Base-by-base conservation (phyloP, 2,329 filamentous ascomycete species). In the Tolypocladium endophyticum region DNA sequence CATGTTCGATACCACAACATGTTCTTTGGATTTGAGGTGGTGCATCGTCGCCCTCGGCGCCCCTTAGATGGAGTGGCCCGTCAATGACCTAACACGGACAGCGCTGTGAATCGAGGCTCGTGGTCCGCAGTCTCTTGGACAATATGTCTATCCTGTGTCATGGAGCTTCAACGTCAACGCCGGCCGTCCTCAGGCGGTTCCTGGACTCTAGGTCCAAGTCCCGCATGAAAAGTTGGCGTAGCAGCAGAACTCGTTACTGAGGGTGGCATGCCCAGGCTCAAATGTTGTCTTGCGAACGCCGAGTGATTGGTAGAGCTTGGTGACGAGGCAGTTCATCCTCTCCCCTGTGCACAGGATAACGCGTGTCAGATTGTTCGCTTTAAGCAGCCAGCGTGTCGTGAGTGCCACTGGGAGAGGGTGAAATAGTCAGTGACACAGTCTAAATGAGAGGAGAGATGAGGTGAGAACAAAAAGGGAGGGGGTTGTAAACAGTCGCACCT, bases 191-290 rank as follows among this genome's bases (percentile, higher is more conserved):
- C 35, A 55, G 33, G 53, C 11, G 16, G 30, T 30, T 6, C 67
- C 63, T 54, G 59, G 59, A 59, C 61, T 59, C 73, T 74, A 82
- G 52, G 69, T 73, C 80, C 82, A 84, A 5, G 71, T 72, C 8
- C 74, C 74, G 66, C 85, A 83, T 70, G 90, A 86, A 68, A 90
- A 92, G 68, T 90, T 92, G 30, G 89, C 84, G 68, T 90, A 93
- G 71, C 87, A 92, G 68, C 83, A 81, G 70, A 92, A 94, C 72
- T 91, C 88, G 68, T 94, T 94, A 72, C 87, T 89, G 61, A 94
- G 73, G 0, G 84, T 83, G n/a, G 82, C 79, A 68, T 93, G 90
- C 63, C 79, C 76, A 4, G 87, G 85, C 66, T 87, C 82, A 69
- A 86, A 92, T 0, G 81, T 83, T 0, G 89, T 92, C 5, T 85